These are phyloP conservation scores for Schwanniomyces etchellsii DNA, from an alignment of 1,139 yeast species.

Conservation along the genomic window DNA sequence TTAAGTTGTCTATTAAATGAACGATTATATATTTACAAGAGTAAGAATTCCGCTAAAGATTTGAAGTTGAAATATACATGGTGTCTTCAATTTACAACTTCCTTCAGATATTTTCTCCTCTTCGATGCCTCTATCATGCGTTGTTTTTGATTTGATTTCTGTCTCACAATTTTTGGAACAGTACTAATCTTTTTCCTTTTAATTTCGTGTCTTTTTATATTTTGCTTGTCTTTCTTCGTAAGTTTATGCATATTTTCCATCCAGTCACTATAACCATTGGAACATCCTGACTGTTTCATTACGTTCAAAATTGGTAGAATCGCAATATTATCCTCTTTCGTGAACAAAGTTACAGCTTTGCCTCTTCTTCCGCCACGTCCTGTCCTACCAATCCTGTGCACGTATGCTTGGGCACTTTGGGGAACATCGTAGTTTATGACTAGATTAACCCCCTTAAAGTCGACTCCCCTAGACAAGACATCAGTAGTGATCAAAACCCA, in stretches of 20 bases:
- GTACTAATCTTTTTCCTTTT: slow-evolving; percentile 79
- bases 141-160: slow-evolving; percentile 55
- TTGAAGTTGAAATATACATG: no score
- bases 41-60: no score
- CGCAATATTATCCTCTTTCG: slow-evolving; percentile 77
- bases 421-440: slow-evolving; percentile 98
- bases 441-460: slow-evolving; percentile 90
- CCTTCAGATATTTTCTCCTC: slow-evolving; percentile 56
- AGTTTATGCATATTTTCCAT: slow-evolving; percentile 72
- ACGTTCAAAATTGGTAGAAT: slow-evolving; percentile 86
- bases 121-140: slow-evolving; percentile 83
- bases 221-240: slow-evolving; percentile 59
- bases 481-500: slow-evolving; percentile 98
- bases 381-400: slow-evolving; percentile 97
- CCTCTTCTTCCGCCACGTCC: slow-evolving; percentile 93
- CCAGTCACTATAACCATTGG: slow-evolving; percentile 68
- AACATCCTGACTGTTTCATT: slow-evolving; percentile 87
- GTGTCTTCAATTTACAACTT: no score
- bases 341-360: slow-evolving; percentile 84
- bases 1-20: no score
- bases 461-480: slow-evolving; percentile 94
- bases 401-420: slow-evolving; percentile 87
- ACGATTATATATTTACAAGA: no score
- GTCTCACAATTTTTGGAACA: slow-evolving; percentile 66
- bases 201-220: slow-evolving; percentile 53